Conservation (phyloP, 768 basidiomycete genomes). For the Lepiota subincarnata region DNA sequence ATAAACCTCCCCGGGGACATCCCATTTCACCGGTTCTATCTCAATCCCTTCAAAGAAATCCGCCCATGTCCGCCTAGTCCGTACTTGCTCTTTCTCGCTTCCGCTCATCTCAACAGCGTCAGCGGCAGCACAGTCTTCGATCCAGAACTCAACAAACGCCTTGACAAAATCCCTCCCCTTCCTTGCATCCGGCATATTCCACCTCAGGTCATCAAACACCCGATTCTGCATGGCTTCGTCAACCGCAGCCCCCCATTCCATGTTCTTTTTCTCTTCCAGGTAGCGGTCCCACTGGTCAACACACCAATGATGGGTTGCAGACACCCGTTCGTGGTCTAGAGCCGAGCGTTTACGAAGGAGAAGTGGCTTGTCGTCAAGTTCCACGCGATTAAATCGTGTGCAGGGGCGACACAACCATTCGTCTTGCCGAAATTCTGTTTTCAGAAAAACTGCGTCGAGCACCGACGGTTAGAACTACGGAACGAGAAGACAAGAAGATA, state of each 20-base stretch:
- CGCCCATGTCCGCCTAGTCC: neutral
- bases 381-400: neutral
- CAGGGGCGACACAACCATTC: constrained; percentile 10
- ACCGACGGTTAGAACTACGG: neutral
- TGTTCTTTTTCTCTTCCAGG: neutral
- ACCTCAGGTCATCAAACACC: constrained; percentile 1
- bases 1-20: neutral
- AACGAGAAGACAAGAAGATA: too few relatives aligned
- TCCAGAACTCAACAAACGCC: constrained; percentile 7
- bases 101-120: neutral
- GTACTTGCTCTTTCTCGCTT: neutral
- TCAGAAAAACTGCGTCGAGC: neutral
- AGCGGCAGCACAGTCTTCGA: constrained; percentile 3
- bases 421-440: constrained; percentile 4
- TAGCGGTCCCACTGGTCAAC: neutral
- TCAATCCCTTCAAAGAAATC: constrained; percentile 8
- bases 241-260: neutral
- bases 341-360: constrained; percentile 1
- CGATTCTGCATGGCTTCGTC: constrained; percentile 1
- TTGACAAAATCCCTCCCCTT: neutral
- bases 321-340: neutral
- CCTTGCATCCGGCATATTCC: constrained; percentile 1
- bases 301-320: neutral
- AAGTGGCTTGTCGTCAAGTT: neutral
- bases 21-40: neutral